Evolutionary conservation across 257 asterid species (phyloP).

Genomic region (Lithospermum erythrorhizon): DNA sequence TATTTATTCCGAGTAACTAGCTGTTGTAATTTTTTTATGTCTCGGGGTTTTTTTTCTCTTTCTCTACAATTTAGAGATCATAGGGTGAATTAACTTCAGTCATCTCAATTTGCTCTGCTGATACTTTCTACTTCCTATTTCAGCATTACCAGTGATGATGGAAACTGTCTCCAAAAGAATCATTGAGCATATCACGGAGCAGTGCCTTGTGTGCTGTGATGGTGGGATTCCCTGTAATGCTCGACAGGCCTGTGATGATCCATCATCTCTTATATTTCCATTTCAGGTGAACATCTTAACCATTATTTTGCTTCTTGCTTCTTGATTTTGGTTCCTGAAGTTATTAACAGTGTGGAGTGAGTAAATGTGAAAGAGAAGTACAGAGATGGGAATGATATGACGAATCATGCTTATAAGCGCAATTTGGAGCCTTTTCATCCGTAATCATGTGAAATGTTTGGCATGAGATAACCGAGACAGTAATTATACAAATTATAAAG

Average conservation of each 20-base stretch:
- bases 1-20: background rate
- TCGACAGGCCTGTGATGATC: slow-evolving; percentile 66
- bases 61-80: background rate
- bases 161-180: slow-evolving; percentile 69
- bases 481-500: too few species aligned
- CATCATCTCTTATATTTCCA: slow-evolving; percentile 76
- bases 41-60: background rate
- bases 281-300: slow-evolving; percentile 55
- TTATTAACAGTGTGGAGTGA: background rate
- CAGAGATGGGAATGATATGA: too few species aligned
- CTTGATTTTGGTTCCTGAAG: background rate
- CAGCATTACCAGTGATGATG: slow-evolving; percentile 83
- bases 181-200: slow-evolving; percentile 67
- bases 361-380: too few species aligned
- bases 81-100: background rate
- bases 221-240: slow-evolving; percentile 77
- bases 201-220: slow-evolving; percentile 90
- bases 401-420: too few species aligned
- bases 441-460: too few species aligned
- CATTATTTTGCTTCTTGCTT: background rate
- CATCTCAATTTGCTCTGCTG: background rate
- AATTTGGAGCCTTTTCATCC: too few species aligned
- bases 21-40: background rate
- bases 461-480: too few species aligned
- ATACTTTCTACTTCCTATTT: slow-evolving; percentile 15